Evolutionary conservation across 2,329 filamentous ascomycete species (phyloP).

Genomic region (Colletotrichum horii): DNA sequence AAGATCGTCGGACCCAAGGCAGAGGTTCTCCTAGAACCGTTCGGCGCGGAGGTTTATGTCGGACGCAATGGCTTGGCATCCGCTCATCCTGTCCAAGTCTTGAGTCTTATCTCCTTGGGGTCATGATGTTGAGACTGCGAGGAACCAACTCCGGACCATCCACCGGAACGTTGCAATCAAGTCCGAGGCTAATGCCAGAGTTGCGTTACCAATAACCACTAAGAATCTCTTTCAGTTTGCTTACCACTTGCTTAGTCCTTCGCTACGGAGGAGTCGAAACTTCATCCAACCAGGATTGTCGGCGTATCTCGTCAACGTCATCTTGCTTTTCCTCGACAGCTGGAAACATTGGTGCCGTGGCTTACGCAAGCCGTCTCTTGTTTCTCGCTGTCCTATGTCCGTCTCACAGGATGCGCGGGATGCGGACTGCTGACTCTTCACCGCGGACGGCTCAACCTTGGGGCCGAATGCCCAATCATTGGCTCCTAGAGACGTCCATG

Average conservation of each 20-base stretch:
- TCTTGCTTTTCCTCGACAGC: not conserved
- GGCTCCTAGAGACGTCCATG: not conserved
- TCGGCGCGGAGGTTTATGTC: conserved; percentile 11
- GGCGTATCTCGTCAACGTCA: not conserved
- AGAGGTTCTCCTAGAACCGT: not conserved
- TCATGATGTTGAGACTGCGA: not conserved
- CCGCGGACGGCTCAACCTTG: not conserved
- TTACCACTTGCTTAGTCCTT: not conserved
- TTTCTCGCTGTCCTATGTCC: not conserved
- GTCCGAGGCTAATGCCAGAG: not conserved
- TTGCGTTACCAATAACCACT: not conserved
- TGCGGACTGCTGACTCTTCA: not conserved
- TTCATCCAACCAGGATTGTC: not conserved
- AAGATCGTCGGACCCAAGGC: not conserved
- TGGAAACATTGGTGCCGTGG: not conserved
- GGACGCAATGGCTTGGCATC: not conserved
- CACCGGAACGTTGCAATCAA: not conserved
- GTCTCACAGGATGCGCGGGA: not conserved
- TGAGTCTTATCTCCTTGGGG: not conserved
- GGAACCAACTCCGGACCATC: not conserved
- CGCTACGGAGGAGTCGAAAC: not conserved
- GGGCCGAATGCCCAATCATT: not conserved
- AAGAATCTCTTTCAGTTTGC: not conserved
- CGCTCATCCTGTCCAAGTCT: not conserved
- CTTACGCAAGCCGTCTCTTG: not conserved